A percentile compares a stretch with the other conserved stretches of the same genome.
Evolutionary conservation across 257 asterid genomes (phyloP).

Genomic region (Jacaranda mimosifolia): DNA sequence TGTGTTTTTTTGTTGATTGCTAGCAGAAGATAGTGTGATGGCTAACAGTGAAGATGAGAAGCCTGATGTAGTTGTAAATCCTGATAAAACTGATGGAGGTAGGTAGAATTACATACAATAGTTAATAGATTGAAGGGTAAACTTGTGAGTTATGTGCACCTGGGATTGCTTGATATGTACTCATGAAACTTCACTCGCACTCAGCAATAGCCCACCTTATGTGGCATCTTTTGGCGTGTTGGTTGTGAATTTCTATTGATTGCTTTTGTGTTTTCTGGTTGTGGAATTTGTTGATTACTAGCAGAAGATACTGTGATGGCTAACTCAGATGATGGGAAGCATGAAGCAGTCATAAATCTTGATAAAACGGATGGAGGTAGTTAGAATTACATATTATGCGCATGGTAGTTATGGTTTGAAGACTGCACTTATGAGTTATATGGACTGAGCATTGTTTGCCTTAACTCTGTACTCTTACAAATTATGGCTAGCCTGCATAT

Average conservation of each 20-base stretch:
- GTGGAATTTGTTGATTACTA: slow-evolving; percentile 35
- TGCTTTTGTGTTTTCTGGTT: neutral
- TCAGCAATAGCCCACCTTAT: neutral
- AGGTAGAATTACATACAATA: neutral
- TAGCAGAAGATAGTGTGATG: slow-evolving; percentile 41
- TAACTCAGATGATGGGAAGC: slow-evolving; percentile 45
- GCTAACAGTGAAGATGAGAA: slow-evolving; percentile 40
- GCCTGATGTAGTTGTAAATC: slow-evolving; percentile 40
- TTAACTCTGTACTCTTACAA: neutral
- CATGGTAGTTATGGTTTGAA: neutral
- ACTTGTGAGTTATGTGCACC: neutral
- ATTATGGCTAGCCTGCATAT: neutral
- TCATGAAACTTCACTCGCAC: neutral
- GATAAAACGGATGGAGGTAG: slow-evolving; percentile 40
- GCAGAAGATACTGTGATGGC: slow-evolving; percentile 49
- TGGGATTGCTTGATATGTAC: neutral
- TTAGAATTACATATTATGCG: neutral
- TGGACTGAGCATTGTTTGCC: neutral
- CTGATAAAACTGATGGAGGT: slow-evolving; percentile 24
- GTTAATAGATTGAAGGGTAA: neutral
- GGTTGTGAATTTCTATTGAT: slow-evolving; percentile 23
- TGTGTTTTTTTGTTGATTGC: slow-evolving; percentile 25
- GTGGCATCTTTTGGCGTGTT: neutral
- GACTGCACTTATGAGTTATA: neutral
- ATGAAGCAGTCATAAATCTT: slow-evolving; percentile 42